These are phyloP conservation scores for Ammopiptanthus mongolicus DNA, from an alignment of 306 rosid species.

Conservation along the genomic window DNA sequence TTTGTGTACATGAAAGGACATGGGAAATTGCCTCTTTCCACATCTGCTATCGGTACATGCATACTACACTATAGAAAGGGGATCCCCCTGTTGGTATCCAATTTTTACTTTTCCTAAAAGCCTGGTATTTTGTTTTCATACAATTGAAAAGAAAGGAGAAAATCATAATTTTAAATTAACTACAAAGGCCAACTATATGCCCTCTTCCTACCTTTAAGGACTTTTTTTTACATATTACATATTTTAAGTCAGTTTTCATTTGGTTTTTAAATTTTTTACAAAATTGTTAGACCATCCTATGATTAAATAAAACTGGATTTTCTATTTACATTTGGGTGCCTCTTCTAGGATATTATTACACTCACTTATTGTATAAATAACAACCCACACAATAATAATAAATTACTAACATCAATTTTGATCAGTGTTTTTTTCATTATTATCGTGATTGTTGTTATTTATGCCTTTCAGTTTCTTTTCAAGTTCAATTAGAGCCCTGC, in stretches of 20 bases:
- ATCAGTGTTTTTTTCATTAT: background rate
- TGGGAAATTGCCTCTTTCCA: conserved; percentile 57
- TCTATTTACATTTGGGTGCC: background rate
- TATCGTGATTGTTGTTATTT: background rate
- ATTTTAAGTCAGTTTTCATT: background rate
- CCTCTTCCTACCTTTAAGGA: background rate
- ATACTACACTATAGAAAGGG: background rate
- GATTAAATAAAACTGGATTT: conserved; percentile 3
- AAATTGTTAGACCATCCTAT: conserved; percentile 4
- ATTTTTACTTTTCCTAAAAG: background rate
- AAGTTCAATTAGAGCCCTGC: background rate
- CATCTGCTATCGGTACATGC: conserved; percentile 60
- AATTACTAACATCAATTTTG: background rate
- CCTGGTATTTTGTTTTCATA: conserved; percentile 7
- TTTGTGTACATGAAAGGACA: conserved; percentile 83
- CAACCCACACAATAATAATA: background rate
- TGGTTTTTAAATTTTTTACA: no score
- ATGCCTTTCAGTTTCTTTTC: conserved; percentile 11
- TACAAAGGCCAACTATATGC: background rate
- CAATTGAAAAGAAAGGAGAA: background rate
- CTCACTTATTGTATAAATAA: background rate
- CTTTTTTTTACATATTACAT: background rate
- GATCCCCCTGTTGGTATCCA: background rate
- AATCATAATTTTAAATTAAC: conserved; percentile 6
- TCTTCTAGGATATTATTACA: background rate